Conservation (phyloP, 352 stramenopile species). For the Phytophthora tubulina region DNA sequence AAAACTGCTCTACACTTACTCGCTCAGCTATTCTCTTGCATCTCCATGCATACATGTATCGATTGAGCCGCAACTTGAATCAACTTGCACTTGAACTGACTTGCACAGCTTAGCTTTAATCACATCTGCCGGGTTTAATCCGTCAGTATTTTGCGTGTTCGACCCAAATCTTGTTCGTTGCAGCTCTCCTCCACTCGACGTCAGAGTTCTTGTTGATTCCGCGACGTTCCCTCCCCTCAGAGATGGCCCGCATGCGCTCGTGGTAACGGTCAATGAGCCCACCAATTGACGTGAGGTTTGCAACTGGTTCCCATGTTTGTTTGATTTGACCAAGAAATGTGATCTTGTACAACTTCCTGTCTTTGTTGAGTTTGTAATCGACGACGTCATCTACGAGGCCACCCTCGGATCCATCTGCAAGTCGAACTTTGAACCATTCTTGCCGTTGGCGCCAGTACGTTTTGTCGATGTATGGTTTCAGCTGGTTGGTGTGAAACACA, state of each 20-base stretch:
- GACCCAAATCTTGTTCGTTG: not conserved
- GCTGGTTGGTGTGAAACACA: constrained; percentile 14
- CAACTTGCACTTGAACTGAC: too few species aligned
- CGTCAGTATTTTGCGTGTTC: not conserved
- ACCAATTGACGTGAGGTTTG: not conserved
- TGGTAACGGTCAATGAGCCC: not conserved
- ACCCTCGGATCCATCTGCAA: constrained; percentile 4
- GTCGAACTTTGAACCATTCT: constrained; percentile 1
- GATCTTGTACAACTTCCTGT: too few species aligned
- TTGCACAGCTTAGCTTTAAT: too few species aligned
- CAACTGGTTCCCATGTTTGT: not conserved
- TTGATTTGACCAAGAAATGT: not conserved
- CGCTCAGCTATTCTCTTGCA: not conserved
- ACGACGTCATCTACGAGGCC: constrained; percentile 16
- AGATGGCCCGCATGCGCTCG: not conserved
- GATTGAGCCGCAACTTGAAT: not conserved
- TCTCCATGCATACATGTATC: not conserved
- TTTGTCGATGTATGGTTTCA: constrained; percentile 20
- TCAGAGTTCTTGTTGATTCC: not conserved
- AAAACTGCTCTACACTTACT: not conserved
- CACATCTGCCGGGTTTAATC: not conserved
- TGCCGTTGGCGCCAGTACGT: not conserved
- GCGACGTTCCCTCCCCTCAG: not conserved
- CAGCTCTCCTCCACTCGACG: not conserved
- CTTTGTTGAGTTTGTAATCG: not conserved